Evolutionary conservation across 1,284 basidiomycete species (phyloP).

Genomic region (Boletus nobilissimus): DNA sequence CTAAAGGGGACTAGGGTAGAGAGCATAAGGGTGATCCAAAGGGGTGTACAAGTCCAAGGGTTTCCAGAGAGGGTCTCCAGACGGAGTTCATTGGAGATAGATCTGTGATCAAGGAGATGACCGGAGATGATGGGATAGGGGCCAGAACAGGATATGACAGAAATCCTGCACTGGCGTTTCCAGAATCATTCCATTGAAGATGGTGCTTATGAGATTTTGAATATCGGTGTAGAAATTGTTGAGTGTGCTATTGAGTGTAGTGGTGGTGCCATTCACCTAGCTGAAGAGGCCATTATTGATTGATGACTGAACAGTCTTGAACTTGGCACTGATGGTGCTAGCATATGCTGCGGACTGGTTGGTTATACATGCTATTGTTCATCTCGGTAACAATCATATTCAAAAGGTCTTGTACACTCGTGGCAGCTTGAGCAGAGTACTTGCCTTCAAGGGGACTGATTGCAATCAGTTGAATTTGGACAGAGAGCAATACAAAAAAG

Average conservation of each 20-base stretch:
- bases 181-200: constrained; percentile 87
- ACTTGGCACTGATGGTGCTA: constrained; percentile 74
- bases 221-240: constrained; percentile 80
- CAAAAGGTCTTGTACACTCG: constrained; percentile 74
- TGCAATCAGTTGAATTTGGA: constrained; percentile 86
- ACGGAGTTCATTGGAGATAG: too few species aligned
- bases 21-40: too few species aligned
- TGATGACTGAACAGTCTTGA: constrained; percentile 73
- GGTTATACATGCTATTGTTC: constrained; percentile 76
- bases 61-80: too few species aligned
- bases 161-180: constrained; percentile 74
- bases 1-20: too few species aligned
- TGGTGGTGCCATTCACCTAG: constrained; percentile 94
- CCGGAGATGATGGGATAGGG: too few species aligned
- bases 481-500: constrained; percentile 88
- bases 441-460: constrained; percentile 75
- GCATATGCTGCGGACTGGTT: constrained; percentile 85
- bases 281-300: constrained; percentile 91
- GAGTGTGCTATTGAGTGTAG: constrained; percentile 84
- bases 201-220: constrained; percentile 71
- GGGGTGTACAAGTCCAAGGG: too few species aligned
- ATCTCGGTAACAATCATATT: constrained; percentile 78
- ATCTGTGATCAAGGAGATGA: too few species aligned
- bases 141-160: too few species aligned
- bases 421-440: constrained; percentile 67